Base-by-base conservation (phyloP, 1,139 yeast species). In the Hansenula lynferdii region DNA sequence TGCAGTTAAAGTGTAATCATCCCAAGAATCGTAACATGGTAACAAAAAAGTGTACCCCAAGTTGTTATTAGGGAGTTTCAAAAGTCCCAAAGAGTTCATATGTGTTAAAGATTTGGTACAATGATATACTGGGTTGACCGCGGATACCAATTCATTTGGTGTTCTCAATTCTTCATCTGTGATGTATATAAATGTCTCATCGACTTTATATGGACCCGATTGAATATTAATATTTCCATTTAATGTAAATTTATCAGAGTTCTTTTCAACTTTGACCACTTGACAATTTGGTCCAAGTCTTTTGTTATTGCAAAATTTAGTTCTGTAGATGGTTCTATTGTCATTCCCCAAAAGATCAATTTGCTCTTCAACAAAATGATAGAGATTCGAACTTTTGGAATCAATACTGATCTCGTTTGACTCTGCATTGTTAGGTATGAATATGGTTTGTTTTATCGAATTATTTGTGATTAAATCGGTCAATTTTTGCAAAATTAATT, bases 11-110 rank as follows among this genome's bases (percentile, higher is more conserved):
- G 82, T 89, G 25, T 82, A 66, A 5, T 65, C 59, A 16, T 72
- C 70, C 97, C 97, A 90, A 0, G 94, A 77, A 21, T 68, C 62
- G 20, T 85, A 80, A 44, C 92, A 81, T 0, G 97, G 98, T 29
- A 90, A 62, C 38, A 92, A 77, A 0, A 83, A 64, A 0, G 97
- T 77, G 63, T 85, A 86, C 0, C 96, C 95, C 17, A 61, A 49
- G 16, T 62, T 60, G 40, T 77, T 74, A 10, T 58, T 56, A 5
- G 66, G 60, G 21, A 76, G 64, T 37, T 69, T 66, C 20, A 74
- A 51, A 27, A 79, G 48, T 8, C 63, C 66, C n/a, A 75, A 58
- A 19, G 76, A 72, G 17, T 73, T 69, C 35, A 82, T 49, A 39
- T 77, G 72, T 8, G 61, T 54, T 36, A 79, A 52, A 0, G 83